Evolutionary conservation across 345 rosid genomes (phyloP), one percentile per base, ranked within the genome.

Genomic region (Microcos paniculata): DNA sequence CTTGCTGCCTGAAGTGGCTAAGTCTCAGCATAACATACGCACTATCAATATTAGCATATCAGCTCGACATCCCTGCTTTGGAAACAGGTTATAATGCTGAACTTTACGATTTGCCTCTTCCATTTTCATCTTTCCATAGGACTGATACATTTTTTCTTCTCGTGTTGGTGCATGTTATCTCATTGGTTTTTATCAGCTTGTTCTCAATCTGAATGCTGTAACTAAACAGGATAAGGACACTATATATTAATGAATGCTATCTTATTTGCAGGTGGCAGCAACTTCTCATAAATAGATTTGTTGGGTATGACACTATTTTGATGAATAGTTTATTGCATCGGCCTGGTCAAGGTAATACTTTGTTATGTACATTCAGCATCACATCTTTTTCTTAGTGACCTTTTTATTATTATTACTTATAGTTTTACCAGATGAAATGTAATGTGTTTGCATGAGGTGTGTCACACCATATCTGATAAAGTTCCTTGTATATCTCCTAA

Each of bases 231-330:
- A 56, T 55, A 40, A 55, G 52, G 26, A 33, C 38, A 8, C 26
- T 33, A n/a, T 62, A n/a, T 4, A 11, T 65, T 59, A 40, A 58
- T 65, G 62, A 64, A 46, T 56, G 52, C 49, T 72, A 70, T 81
- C 71, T 71, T 80, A 52, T 62, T 85, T 81, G 73, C 88, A 96
- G 99, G 92, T 96, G 97, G 99, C 99, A 96, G 85, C 99, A 96
- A 83, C 97, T 94, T 86, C 90, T 94, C 78, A 96, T 96, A 79
- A 94, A 96, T 86, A 87, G 95, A 87, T 82, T 96, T 86, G 99
- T 96, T 82, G 99, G 99, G 80, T 96, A 96, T 73, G 99, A 96
- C 87, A 96, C 99, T 78, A 96, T 96, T 76, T 73, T 96, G 90
- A 94, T 94, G 98, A 96, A 96, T 83, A 96, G 97, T 79, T 85